Evolutionary conservation across 805 yeast genomes (phyloP).

Genomic region (Candida krabiensis): DNA sequence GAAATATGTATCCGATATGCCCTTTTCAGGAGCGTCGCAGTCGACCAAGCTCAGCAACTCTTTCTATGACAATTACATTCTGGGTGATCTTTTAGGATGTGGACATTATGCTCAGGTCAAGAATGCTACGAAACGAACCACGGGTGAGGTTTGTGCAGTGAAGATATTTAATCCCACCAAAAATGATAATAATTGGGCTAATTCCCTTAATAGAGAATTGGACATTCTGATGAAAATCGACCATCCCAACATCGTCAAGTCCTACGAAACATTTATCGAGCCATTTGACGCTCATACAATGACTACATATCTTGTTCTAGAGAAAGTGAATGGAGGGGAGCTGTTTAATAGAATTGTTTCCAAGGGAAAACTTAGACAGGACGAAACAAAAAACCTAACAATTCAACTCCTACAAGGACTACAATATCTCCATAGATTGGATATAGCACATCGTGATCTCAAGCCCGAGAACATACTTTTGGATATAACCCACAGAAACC

Average conservation of each 20-base stretch:
- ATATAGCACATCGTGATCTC: conserved; percentile 89
- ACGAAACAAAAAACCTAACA: conserved; percentile 62
- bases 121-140: conserved; percentile 57
- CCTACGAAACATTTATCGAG: conserved; percentile 55
- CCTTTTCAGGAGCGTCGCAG: conserved; percentile 8
- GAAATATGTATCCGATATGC: conserved; percentile 16
- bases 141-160: conserved; percentile 68
- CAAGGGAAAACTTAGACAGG: conserved; percentile 59
- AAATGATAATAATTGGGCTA: conserved; percentile 25
- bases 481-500: conserved; percentile 43
- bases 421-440: conserved; percentile 86
- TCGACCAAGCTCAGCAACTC: conserved; percentile 31
- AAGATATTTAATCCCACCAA: conserved; percentile 58
- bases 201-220: conserved; percentile 60
- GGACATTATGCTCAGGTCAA: conserved; percentile 85
- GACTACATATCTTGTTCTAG: conserved; percentile 64
- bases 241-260: conserved; percentile 70
- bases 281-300: conserved; percentile 46
- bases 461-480: conserved; percentile 86
- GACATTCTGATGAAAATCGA: conserved; percentile 61
- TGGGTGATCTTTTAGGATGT: conserved; percentile 64
- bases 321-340: conserved; percentile 75
- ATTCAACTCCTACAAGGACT: conserved; percentile 59
- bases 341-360: conserved; percentile 68
- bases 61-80: conserved; percentile 56